Conservation (phyloP, 2,329 filamentous ascomycete genomes). For the Sporothrix phasma region DNA sequence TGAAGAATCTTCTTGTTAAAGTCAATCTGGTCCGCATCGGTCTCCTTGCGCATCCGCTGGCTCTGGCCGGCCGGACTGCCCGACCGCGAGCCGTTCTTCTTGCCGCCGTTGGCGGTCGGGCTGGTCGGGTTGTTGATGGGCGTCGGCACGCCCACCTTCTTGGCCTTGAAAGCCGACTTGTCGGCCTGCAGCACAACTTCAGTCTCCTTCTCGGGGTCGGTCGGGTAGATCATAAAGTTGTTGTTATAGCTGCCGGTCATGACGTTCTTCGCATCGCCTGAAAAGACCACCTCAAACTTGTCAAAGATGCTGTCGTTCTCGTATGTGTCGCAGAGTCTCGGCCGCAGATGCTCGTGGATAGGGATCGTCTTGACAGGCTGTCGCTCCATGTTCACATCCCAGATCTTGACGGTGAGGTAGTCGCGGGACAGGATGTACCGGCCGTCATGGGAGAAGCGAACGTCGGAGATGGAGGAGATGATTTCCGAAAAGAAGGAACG, state of each 20-base stretch:
- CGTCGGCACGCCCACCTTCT: constrained; percentile 96
- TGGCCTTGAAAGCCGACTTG: constrained; percentile 98
- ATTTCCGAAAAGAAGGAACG: constrained; percentile 99
- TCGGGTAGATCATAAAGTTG: constrained; percentile 99
- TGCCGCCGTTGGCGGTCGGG: constrained; percentile 61
- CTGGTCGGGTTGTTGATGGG: constrained; percentile 81
- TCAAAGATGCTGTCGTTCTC: constrained; percentile 99
- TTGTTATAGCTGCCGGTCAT: constrained; percentile 99
- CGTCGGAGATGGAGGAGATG: constrained; percentile 97
- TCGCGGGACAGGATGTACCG: constrained; percentile 95
- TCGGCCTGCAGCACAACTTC: constrained; percentile 96
- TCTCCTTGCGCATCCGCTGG: constrained; percentile 96
- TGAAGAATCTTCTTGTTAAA: constrained; percentile 99
- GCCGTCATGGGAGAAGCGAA: constrained; percentile 92
- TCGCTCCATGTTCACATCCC: constrained; percentile 99
- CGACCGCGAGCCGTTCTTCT: constrained; percentile 81
- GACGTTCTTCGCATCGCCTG: constrained; percentile 93
- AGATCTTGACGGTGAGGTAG: constrained; percentile 98
- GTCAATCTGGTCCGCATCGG: constrained; percentile 97
- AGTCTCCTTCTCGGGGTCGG: constrained; percentile 88
- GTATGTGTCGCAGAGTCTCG: constrained; percentile 92
- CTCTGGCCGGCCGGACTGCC: constrained; percentile 81
- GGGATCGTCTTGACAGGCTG: constrained; percentile 97
- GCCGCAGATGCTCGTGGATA: constrained; percentile 92
- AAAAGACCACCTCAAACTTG: constrained; percentile 99